phyloP scores from a whole-genome alignment of 176 grass and related monocot genomes.

The Puccinellia tenuiflora region DNA sequence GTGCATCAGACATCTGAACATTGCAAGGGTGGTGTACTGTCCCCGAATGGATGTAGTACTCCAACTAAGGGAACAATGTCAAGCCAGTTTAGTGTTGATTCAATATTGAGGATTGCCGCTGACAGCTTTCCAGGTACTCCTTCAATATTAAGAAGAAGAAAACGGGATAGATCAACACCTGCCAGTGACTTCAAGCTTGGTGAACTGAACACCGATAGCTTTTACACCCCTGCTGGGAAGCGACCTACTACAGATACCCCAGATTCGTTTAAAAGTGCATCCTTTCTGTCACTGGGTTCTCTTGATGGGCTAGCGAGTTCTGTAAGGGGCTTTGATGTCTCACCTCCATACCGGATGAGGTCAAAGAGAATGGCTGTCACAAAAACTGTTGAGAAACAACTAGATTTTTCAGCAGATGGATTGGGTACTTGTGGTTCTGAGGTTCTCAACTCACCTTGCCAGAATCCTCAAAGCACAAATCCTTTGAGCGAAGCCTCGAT shows the following conservation, averaged over 20 bases:
- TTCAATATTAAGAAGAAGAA: conserved; percentile 87
- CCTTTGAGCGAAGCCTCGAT: conserved; percentile 11
- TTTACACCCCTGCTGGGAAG: conserved; percentile 44
- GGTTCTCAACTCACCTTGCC: conserved; percentile 28
- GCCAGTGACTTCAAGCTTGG: conserved; percentile 32
- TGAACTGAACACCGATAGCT: conserved; percentile 34
- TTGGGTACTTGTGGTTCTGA: conserved; percentile 39
- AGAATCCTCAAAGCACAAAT: conserved; percentile 34
- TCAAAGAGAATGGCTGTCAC: conserved; percentile 59
- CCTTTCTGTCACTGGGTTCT: conserved; percentile 38
- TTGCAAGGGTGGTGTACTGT: neutral
- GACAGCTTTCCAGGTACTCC: conserved; percentile 69
- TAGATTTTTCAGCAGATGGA: conserved; percentile 75
- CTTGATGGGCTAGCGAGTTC: conserved; percentile 30
- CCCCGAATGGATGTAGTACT: conserved; percentile 34
- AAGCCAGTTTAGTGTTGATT: conserved; percentile 52
- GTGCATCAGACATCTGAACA: conserved; percentile 21
- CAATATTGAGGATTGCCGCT: conserved; percentile 75
- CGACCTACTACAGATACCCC: conserved; percentile 3
- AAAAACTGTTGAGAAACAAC: conserved; percentile 77
- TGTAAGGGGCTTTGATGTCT: conserved; percentile 56
- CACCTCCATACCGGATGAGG: conserved; percentile 74
- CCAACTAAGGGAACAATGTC: conserved; percentile 21
- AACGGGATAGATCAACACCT: conserved; percentile 49
- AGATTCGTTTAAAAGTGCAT: conserved; percentile 35